Evolutionary conservation across 192 early-diverging fungal species (phyloP).

Genomic region (Mycoemilia scoparia): DNA sequence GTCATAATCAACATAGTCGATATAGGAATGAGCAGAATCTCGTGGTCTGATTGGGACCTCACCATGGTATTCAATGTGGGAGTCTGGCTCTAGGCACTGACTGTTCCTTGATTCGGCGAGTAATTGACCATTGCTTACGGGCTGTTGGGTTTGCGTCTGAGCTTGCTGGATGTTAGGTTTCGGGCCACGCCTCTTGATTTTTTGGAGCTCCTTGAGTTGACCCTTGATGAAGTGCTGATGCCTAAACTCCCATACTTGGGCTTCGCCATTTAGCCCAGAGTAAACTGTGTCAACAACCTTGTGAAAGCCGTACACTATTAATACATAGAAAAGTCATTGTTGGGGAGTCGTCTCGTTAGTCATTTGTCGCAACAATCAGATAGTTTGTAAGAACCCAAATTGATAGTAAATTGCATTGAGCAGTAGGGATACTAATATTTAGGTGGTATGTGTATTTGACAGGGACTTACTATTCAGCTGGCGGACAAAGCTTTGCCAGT

Average conservation of each 20-base stretch:
- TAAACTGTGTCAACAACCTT: slow-evolving; percentile 25
- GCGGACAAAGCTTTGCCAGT: slow-evolving; percentile 80
- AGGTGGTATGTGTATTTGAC: slow-evolving; percentile 20
- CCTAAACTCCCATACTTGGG: slow-evolving; percentile 29
- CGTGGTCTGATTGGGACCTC: too few relatives aligned
- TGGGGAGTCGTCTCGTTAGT: background rate
- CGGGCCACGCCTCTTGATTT: slow-evolving; percentile 23
- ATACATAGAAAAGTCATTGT: background rate
- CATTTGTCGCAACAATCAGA: background rate
- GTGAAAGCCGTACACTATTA: slow-evolving; percentile 18
- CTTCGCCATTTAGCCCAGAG: slow-evolving; percentile 15
- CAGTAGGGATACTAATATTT: background rate
- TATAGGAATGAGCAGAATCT: too few relatives aligned
- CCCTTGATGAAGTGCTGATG: slow-evolving; percentile 21
- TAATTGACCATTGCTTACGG: too few relatives aligned
- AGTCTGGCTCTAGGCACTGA: too few relatives aligned
- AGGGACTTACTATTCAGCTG: slow-evolving; percentile 65
- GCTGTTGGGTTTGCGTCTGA: too few relatives aligned
- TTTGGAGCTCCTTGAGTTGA: slow-evolving; percentile 17
- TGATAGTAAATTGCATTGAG: too few relatives aligned
- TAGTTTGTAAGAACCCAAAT: too few relatives aligned
- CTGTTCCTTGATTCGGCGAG: too few relatives aligned
- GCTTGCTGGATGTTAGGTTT: too few relatives aligned
- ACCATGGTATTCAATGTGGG: too few relatives aligned
- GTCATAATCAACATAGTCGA: too few relatives aligned